Percentiles rank a stretch among this genome's conserved stretches.
phyloP scores from a whole-genome alignment of 2,329 filamentous ascomycete genomes.

The Fusarium algeriense region DNA sequence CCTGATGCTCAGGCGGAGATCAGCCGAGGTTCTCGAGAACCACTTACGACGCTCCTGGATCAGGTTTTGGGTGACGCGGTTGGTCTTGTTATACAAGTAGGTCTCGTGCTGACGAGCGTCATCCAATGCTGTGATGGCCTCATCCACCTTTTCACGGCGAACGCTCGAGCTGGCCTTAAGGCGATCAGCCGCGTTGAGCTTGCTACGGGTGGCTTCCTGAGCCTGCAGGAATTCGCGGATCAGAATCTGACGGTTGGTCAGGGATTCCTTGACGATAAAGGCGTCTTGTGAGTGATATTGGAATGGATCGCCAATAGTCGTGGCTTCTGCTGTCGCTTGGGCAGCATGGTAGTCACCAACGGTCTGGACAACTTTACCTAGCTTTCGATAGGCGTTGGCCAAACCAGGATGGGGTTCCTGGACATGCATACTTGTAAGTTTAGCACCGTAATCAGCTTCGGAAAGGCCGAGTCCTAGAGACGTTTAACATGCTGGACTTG shows the following conservation, averaged over 20 bases:
- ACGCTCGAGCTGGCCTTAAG: slow-evolving; percentile 89
- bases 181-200: slow-evolving; percentile 86
- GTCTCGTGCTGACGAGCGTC: slow-evolving; percentile 87
- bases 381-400: slow-evolving; percentile 90
- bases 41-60: slow-evolving; percentile 89
- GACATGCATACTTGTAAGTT: slow-evolving; percentile 85
- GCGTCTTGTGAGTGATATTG: slow-evolving; percentile 96
- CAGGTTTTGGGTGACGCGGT: slow-evolving; percentile 89
- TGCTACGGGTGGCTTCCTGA: slow-evolving; percentile 85
- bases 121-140: slow-evolving; percentile 91
- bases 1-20: slow-evolving; percentile 84
- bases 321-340: slow-evolving; percentile 95
- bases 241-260: slow-evolving; percentile 97
- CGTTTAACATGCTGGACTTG: slow-evolving; percentile 37
- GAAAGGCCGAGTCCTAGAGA: slow-evolving; percentile 85
- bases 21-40: slow-evolving; percentile 88
- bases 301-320: slow-evolving; percentile 91
- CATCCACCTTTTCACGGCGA: slow-evolving; percentile 94
- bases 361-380: slow-evolving; percentile 92
- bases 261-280: slow-evolving; percentile 97
- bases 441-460: slow-evolving; percentile 93
- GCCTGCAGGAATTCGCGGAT: slow-evolving; percentile 93
- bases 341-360: slow-evolving; percentile 96
- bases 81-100: slow-evolving; percentile 86
- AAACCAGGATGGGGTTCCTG: slow-evolving; percentile 93